Base-by-base conservation (phyloP, 2,329 filamentous ascomycete genomes). In the Capronia epimyces region DNA sequence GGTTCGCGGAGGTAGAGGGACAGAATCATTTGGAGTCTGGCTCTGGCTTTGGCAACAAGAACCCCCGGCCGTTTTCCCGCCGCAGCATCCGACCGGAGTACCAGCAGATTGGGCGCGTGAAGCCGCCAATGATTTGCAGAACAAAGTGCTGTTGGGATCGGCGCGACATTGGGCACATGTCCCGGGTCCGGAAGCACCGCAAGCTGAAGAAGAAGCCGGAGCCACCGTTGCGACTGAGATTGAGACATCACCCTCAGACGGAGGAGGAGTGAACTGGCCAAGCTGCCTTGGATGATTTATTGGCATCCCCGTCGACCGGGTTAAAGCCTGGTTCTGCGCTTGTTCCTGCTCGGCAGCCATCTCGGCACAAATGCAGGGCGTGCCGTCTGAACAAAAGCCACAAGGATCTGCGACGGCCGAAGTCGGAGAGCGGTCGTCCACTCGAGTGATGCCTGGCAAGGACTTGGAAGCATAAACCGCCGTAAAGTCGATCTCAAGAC, bases 371-470 rank as follows among this genome's bases (percentile, higher is more conserved):
- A 89, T 82, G 64, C 87, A 93, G 61, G 87, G 87, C 0, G 84
- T 89, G 3, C 86, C 86, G 53, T 90, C 86, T 55, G 84, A 81
- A 68, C 87, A 93, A 70, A 93, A 93, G 5, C 87, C 87, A 65
- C 87, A 93, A 16, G 80, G 78, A 61, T 91, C 87, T 55, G 80
- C 77, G 3, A 78, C 71, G 16, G 66, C 64, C 40, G 56, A 69
- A 60, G 63, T 69, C 56, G 65, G 67, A 56, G 58, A 63, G 32
- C 56, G 58, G 41, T 62, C 48, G 29, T 52, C 42, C 49, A 52
- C 25, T 53, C 74, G 71, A 64, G 74, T 71, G 49, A 78, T 72
- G 86, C 86, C 59, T 81, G 76, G 55, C 77, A 69, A 4, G n/a
- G 36, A 16, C 21, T 55, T 57, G 6, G 58, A 47, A 13, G 50